Evolutionary conservation across 2,329 filamentous ascomycete genomes (phyloP), one percentile per base, ranked within the genome.

Genomic region (Pestalotiopsis sp.): DNA sequence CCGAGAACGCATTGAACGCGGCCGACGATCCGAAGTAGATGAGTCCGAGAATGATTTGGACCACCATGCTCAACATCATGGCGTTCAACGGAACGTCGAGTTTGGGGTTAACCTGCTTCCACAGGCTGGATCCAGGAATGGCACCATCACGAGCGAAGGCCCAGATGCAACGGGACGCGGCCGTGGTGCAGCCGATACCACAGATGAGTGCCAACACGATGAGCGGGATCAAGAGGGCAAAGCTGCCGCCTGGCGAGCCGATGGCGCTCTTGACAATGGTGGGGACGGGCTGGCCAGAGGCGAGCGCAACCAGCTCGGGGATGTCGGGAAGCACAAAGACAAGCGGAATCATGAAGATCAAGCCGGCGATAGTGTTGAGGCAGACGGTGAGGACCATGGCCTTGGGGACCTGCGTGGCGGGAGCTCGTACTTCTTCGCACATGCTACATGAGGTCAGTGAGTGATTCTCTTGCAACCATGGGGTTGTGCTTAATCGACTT

Each of bases 1-100:
- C 89, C 0, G 88, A 90, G 78, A 92, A 92, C 67, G 90, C 90
- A 75, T 90, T 91, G 82, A 92, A 92, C n/a, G 90, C 90, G 11
- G 89, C 86, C 0, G 84, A 79, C 1, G 89, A 91, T 60, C 90
- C 90, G 70, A 93, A 91, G 81, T 92, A 91, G 76, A 93, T 88
- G 72, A 89, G 75, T 39, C 88, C 90, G 4, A 93, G 85, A 14
- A 87, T 64, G 67, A 92, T 84, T 78, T 92, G 85, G 35, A 92
- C 81, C 3, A 79, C 84, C 87, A 91, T 91, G 74, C 85, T 88
- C 66, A 92, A 85, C 86, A 92, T 89, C 89, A 92, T 92, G 70
- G 89, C 89, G 76, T 92, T 92, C 66, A 92, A 73, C 0, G 90
- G 90, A 3, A 92, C 84, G 69, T 91, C 89, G 0, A 91, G 82